Base-by-base conservation (phyloP, 75 land plant genomes). In the Isoetes taiwanensis region DNA sequence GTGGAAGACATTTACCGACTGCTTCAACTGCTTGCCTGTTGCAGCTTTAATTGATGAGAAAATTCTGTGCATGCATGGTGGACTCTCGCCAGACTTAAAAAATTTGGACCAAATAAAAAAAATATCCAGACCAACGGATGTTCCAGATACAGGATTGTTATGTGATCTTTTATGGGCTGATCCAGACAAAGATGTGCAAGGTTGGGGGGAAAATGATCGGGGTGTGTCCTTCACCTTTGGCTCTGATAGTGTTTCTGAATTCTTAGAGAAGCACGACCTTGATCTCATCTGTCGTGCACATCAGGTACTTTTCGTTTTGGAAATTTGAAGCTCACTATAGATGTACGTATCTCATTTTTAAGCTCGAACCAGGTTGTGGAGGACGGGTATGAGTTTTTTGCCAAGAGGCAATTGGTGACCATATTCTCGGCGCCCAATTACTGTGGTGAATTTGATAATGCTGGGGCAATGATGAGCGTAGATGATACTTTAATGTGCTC, bases 371-470 rank as follows among this genome's bases (percentile, higher is more conserved):
- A 86, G 91, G 91, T 86, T 57, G 91, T 86, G 42, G 91, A 86
- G 62, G 91, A 86, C 71, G 91, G 91, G 0, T 86, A 86, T 50
- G 91, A 86, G 58, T 86, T 86, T 37, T 83, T 86, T 77, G 91
- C 91, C 32, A 74, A 86, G 31, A 74, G 81, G 38, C 84, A 83
- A 48, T 81, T 86, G 32, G 90, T 85, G 30, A 84, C 88, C 16
- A 64, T 83, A 70, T 83, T 83, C 46, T 83, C 80, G 28, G 86
- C 86, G 5, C 86, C 86, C 32, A 83, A 83, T 64, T 83, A 83
- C 32, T 83, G 86, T 70, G 86, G 86, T 39, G 84, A 80, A 64
- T 83, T 83, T 70, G 86, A 83, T 57, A 83, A 83, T 76, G 84
- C 86, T 31, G 86, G 86, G 58, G 85, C 88, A 19, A 82, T 85